Evolutionary conservation across 306 rosid species (phyloP).

Genomic region (Coriaria nepalensis): DNA sequence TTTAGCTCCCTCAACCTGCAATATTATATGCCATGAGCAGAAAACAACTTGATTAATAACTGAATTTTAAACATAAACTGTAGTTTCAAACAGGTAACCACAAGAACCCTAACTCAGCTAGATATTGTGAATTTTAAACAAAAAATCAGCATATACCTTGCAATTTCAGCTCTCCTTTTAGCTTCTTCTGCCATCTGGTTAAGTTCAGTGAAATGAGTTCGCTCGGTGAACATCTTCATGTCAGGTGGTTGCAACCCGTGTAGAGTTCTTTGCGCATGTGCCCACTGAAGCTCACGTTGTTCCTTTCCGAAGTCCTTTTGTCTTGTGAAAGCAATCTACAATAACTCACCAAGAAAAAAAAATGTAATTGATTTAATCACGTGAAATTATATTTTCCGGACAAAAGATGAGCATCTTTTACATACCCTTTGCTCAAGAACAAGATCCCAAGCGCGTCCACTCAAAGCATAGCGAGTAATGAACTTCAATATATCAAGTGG

Average conservation of each 20-base stretch:
- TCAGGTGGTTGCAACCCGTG: constrained; percentile 90
- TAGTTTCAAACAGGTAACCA: too few relatives aligned
- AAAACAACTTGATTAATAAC: not conserved
- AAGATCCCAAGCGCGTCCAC: constrained; percentile 99
- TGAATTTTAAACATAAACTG: constrained; percentile 5
- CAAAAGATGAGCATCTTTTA: not conserved
- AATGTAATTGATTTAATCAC: not conserved
- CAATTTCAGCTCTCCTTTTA: constrained; percentile 92
- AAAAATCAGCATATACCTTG: constrained; percentile 37
- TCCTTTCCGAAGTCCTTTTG: constrained; percentile 99
- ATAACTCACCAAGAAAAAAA: not conserved
- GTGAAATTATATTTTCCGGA: too few relatives aligned
- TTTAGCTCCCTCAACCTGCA: constrained; percentile 83
- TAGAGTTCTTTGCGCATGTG: constrained; percentile 92
- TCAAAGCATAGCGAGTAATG: constrained; percentile 68
- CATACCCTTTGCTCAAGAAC: constrained; percentile 94
- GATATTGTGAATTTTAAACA: not conserved
- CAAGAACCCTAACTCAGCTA: too few relatives aligned
- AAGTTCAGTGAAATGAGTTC: constrained; percentile 73
- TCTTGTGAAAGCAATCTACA: constrained; percentile 92
- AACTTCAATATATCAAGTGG: constrained; percentile 88
- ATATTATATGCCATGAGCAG: not conserved
- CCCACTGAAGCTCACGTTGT: constrained; percentile 97
- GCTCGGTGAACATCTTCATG: constrained; percentile 64
- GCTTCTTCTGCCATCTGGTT: constrained; percentile 98